Evolutionary conservation across 2,329 filamentous ascomycete species (phyloP), one percentile per base, ranked within the genome.

Genomic region (Chaetomium sp.): DNA sequence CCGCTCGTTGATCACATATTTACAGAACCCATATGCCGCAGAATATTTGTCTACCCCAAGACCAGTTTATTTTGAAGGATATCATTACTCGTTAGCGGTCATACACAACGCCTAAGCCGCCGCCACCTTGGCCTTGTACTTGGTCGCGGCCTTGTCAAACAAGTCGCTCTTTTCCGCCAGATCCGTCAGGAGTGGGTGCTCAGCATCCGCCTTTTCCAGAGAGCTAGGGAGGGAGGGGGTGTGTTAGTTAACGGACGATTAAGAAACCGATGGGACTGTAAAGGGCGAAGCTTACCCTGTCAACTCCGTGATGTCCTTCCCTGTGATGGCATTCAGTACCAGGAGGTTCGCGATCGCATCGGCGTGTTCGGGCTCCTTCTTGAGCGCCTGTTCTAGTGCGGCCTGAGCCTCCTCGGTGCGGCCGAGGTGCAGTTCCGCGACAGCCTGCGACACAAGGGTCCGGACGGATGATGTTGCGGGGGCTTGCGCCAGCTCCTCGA

Each of bases 401-500:
- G 86, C 82, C 73, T 96, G 89, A 0, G 92, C 90, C 76, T 97
- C 94, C 59, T 94, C 90, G 42, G 88, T 74, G 49, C 94, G 84
- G 50, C 91, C 91, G 34, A 97, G 84, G 68, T 97, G 94, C 52
- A 97, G 76, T 72, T 99, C 92, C 32, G 89, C 87, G 33, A 97
- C 84, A 33, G 91, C 92, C 74, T 97, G 94, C 19, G 89, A 86
- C 58, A 96, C 84, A 54, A 96, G 81, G 14, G 84, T 87, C 63
- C 85, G 79, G 52, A 86, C 79, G 12, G 89, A 89, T 49, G 89
- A 85, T 14, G 89, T 91, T 36, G 88, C 85, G 2, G 91, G 87
- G 34, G 89, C 86, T 68, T 95, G 89, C 4, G 94, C 92, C 49
- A 97, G 82, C 72, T 99, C 94, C 73, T 97, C 92, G 67, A 90